phyloP scores from a whole-genome alignment of 106 monocot species.

The Dioscorea zingiberensis region DNA sequence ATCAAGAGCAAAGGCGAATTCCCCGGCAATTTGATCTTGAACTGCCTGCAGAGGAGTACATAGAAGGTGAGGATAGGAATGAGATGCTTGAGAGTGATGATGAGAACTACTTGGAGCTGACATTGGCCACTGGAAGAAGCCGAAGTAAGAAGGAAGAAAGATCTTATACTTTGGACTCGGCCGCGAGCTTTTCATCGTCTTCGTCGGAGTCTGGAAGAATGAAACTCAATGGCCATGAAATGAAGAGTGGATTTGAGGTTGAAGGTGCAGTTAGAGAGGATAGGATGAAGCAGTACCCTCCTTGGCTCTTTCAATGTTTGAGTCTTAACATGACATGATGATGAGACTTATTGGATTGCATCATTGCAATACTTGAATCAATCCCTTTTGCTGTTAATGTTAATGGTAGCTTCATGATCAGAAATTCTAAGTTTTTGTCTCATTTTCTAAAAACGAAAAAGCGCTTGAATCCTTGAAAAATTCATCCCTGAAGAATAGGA shows the following conservation, averaged over 20 bases:
- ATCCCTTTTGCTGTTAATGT: not conserved
- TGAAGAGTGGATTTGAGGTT: not conserved
- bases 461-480: no score
- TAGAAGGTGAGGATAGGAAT: constrained; percentile 9
- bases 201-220: not conserved
- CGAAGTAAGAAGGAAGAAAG: constrained; percentile 40
- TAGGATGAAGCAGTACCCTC: constrained; percentile 22
- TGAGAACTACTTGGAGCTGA: constrained; percentile 42
- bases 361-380: not conserved
- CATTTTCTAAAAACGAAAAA: no score
- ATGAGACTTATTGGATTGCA: not conserved
- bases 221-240: not conserved
- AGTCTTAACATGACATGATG: constrained; percentile 54
- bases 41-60: constrained; percentile 44
- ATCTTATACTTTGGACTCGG: constrained; percentile 27
- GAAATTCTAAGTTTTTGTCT: no score
- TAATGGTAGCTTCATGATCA: no score
- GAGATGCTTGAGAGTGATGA: constrained; percentile 9
- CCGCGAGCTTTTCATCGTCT: not conserved
- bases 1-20: not conserved
- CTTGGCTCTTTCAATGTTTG: constrained; percentile 62
- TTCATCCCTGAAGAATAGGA: not conserved
- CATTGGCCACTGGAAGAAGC: constrained; percentile 54
- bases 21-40: constrained; percentile 25
- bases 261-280: constrained; percentile 19